Percentiles rank a stretch among this genome's conserved stretches.
Conservation (phyloP, 306 rosid species). For the Fragaria nilgerrensis region DNA sequence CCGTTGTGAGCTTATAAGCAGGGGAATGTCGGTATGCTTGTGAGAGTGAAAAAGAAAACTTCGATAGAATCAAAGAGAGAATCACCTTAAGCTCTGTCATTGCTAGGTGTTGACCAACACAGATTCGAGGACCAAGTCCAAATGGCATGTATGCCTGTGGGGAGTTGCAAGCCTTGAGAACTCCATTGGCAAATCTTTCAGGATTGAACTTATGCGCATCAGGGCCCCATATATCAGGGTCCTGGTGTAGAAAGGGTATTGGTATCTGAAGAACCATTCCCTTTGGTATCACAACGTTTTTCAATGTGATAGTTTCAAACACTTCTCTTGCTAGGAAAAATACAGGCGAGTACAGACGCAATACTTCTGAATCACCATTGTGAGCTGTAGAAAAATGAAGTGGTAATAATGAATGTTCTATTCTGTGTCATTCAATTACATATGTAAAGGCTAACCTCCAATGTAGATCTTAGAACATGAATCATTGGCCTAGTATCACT, state of each 20-base stretch:
- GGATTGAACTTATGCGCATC: conserved; percentile 60
- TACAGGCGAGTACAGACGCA: conserved; percentile 54
- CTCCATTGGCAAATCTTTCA: conserved; percentile 53
- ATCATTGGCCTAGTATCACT: background rate
- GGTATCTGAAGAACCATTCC: conserved; percentile 51
- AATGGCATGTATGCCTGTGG: conserved; percentile 58
- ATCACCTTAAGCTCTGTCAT: conserved; percentile 53
- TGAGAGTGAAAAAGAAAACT: conserved; percentile 21
- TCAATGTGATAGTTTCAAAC: conserved; percentile 35
- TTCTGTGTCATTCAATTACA: background rate
- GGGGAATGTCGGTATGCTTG: conserved; percentile 30
- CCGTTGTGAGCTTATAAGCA: conserved; percentile 12
- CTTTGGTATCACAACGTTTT: conserved; percentile 47
- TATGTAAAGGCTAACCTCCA: background rate
- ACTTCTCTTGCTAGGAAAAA: conserved; percentile 31
- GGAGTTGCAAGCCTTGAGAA: conserved; percentile 43
- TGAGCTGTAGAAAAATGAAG: conserved; percentile 35
- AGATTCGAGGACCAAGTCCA: conserved; percentile 50
- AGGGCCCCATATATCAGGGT: conserved; percentile 50
- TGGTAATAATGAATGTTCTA: background rate
- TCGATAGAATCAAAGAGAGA: conserved; percentile 31
- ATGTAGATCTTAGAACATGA: background rate
- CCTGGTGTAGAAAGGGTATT: conserved; percentile 38
- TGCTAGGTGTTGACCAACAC: conserved; percentile 57
- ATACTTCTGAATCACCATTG: conserved; percentile 60